Percentiles rank a stretch among this genome's conserved stretches.
Conservation (phyloP, 441 rosid species). For the Mallotus repandus region DNA sequence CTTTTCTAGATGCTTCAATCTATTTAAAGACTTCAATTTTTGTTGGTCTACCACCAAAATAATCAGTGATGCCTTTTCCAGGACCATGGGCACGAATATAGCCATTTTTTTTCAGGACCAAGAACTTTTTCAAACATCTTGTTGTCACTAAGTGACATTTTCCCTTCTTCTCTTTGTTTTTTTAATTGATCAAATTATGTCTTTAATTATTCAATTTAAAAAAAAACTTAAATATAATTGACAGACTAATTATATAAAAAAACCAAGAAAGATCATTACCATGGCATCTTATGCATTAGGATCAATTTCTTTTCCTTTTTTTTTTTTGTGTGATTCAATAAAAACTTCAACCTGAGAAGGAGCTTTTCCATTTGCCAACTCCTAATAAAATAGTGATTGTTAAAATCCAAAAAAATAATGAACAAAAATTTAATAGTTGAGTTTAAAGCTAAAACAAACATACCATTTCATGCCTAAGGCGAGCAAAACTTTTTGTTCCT, state of each 20-base stretch:
- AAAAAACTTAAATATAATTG: neutral
- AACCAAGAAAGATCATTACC: neutral
- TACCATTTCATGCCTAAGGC: neutral
- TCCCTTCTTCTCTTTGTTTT: neutral
- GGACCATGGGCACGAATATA: neutral
- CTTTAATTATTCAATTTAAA: neutral
- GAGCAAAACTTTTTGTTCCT: slow-evolving; percentile 2
- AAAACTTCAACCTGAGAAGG: neutral
- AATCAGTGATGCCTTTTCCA: neutral
- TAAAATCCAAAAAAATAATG: too few relatives aligned
- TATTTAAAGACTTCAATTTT: neutral
- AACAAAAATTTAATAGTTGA: neutral
- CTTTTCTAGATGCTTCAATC: neutral
- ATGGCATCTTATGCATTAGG: neutral
- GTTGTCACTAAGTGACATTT: neutral
- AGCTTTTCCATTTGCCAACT: neutral
- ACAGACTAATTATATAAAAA: neutral
- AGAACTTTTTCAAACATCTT: neutral
- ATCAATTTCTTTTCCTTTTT: neutral
- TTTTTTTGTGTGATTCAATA: neutral
- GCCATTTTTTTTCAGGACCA: neutral
- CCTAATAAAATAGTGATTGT: neutral
- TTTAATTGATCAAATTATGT: neutral
- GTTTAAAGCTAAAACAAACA: neutral
- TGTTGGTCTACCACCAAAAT: neutral